These are phyloP conservation scores for Rubroboletus pulcherrimus DNA, from an alignment of 768 basidiomycete species.

Conservation along the genomic window DNA sequence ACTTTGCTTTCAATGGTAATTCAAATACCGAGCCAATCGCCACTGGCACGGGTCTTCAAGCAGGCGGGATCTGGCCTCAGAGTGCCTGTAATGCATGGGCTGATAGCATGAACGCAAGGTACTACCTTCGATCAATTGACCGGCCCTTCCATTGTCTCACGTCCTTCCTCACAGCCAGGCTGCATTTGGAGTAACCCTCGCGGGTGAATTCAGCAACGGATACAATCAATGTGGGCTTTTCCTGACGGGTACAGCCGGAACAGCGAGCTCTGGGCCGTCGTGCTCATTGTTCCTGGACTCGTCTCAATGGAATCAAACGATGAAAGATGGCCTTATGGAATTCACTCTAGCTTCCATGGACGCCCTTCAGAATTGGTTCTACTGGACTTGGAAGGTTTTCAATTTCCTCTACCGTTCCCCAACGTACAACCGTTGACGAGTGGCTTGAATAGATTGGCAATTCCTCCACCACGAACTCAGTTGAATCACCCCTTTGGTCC, in stretches of 20 bases:
- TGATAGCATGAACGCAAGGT: slow-evolving; percentile 43
- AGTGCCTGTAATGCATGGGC: slow-evolving; percentile 61
- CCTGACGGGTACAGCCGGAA: slow-evolving; percentile 34
- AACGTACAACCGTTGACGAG: neutral
- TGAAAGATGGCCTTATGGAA: slow-evolving; percentile 49
- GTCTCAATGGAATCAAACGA: slow-evolving; percentile 47
- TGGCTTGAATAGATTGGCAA: slow-evolving; percentile 47
- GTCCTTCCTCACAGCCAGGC: slow-evolving; percentile 33
- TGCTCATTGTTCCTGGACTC: slow-evolving; percentile 47
- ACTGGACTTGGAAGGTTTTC: slow-evolving; percentile 74
- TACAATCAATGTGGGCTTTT: slow-evolving; percentile 63
- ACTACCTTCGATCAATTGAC: slow-evolving; percentile 23
- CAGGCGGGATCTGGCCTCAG: slow-evolving; percentile 45
- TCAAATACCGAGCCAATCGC: slow-evolving; percentile 34
- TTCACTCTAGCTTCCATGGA: slow-evolving; percentile 62
- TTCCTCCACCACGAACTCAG: slow-evolving; percentile 45
- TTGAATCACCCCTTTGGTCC: slow-evolving; percentile 62
- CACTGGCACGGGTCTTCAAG: slow-evolving; percentile 28
- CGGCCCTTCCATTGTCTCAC: neutral
- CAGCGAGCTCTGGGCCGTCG: slow-evolving; percentile 27
- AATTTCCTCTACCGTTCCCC: neutral
- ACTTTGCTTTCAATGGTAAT: slow-evolving; percentile 54
- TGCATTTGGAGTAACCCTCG: slow-evolving; percentile 65
- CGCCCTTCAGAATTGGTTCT: slow-evolving; percentile 64
- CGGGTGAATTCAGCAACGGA: slow-evolving; percentile 74